These are phyloP conservation scores for Trichosporon sp. DNA, from an alignment of 1,284 basidiomycete species.

Conservation along the genomic window DNA sequence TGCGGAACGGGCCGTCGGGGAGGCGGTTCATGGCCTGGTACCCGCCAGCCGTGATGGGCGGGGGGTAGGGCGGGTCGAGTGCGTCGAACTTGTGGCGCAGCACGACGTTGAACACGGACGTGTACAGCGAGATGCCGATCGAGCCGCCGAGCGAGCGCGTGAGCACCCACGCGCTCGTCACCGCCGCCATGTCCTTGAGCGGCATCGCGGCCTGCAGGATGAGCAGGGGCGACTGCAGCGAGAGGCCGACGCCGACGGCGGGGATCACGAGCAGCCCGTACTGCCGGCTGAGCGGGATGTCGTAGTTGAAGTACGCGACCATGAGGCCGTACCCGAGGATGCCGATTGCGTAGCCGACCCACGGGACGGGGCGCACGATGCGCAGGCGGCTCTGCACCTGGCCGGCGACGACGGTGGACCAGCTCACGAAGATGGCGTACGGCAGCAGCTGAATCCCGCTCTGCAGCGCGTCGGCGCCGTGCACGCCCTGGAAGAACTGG, in stretches of 20 bases:
- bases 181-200: conserved; percentile 45
- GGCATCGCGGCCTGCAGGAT: conserved; percentile 47
- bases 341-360: conserved; percentile 37
- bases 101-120: conserved; percentile 40
- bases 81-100: conserved; percentile 38
- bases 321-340: conserved; percentile 33
- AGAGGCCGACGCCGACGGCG: conserved; percentile 30
- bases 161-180: conserved; percentile 39
- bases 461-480: conserved; percentile 24
- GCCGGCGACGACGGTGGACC: conserved; percentile 31
- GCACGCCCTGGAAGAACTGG: conserved; percentile 44
- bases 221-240: conserved; percentile 35
- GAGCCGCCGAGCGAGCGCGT: conserved; percentile 34
- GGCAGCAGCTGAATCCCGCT: conserved; percentile 33
- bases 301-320: conserved; percentile 26
- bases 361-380: conserved; percentile 39
- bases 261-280: conserved; percentile 29
- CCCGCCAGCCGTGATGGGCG: conserved; percentile 31
- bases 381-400: conserved; percentile 33
- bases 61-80: conserved; percentile 20
- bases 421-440: conserved; percentile 25
- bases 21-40: conserved; percentile 37
- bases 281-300: conserved; percentile 23
- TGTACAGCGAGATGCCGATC: conserved; percentile 33
- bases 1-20: conserved; percentile 27